These are phyloP conservation scores for Spathaspora sp. DNA, from an alignment of 1,139 yeast species.

Conservation along the genomic window DNA sequence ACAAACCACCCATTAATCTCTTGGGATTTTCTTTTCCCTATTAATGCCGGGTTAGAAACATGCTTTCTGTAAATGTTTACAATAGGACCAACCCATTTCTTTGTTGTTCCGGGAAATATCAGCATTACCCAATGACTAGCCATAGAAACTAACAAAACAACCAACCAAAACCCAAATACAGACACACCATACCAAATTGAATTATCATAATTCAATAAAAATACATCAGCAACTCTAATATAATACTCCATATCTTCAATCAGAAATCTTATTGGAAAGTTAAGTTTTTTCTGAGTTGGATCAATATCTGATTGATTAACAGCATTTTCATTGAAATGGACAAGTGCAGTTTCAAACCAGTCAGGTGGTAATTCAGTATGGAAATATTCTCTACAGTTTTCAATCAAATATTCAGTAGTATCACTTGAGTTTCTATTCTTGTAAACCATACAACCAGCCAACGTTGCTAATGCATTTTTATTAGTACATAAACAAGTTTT, in stretches of 20 bases:
- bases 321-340: conserved; percentile 19
- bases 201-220: conserved; percentile 32
- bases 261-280: conserved; percentile 25
- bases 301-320: conserved; percentile 19
- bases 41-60: conserved; percentile 30
- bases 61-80: conserved; percentile 25
- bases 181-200: conserved; percentile 51
- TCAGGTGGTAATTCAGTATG: conserved; percentile 19
- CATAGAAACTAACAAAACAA: conserved; percentile 41
- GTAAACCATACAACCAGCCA: conserved; percentile 15
- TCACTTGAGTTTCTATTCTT: conserved; percentile 2
- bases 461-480: conserved; percentile 14
- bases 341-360: conserved; percentile 18
- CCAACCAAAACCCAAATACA: conserved; percentile 48
- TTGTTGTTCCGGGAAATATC: conserved; percentile 24
- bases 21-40: conserved; percentile 20
- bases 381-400: conserved; percentile 15
- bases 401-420: neutral
- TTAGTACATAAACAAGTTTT: conserved; percentile 12
- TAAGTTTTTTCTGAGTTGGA: conserved; percentile 20
- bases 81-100: conserved; percentile 20
- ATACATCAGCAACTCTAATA: conserved; percentile 22
- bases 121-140: conserved; percentile 40
- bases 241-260: conserved; percentile 14
- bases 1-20: conserved; percentile 14